These are phyloP conservation scores for Murraya koenigii DNA, from an alignment of 345 rosid genomes.

Conservation along the genomic window DNA sequence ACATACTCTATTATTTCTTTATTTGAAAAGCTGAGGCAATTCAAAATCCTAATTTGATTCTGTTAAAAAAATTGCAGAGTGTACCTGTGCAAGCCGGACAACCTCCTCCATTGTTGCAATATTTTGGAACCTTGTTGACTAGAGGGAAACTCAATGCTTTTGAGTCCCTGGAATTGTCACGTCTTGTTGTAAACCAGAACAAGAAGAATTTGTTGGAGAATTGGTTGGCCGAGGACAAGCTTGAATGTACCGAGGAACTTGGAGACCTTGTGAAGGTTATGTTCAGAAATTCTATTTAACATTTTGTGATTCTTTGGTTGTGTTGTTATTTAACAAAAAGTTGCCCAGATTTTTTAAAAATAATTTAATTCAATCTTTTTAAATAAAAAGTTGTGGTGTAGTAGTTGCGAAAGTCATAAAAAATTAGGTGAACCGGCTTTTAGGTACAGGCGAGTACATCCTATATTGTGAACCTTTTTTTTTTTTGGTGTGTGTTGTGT, in stretches of 20 bases:
- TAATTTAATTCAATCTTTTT: too few relatives aligned
- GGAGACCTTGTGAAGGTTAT: slow-evolving; percentile 98
- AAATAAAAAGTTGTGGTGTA: too few relatives aligned
- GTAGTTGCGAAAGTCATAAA: too few relatives aligned
- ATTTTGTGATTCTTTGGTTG: neutral
- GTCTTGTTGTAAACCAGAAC: slow-evolving; percentile 97
- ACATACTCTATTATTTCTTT: too few relatives aligned
- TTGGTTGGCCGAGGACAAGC: slow-evolving; percentile 97
- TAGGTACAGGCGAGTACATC: too few relatives aligned
- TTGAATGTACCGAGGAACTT: slow-evolving; percentile 97
- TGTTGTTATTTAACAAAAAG: neutral
- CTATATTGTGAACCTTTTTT: too few relatives aligned
- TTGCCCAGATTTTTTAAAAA: too few relatives aligned
- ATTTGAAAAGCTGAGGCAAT: too few relatives aligned
- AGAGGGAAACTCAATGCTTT: slow-evolving; percentile 95
- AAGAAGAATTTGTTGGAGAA: slow-evolving; percentile 93
- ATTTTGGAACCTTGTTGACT: slow-evolving; percentile 92
- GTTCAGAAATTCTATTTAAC: neutral
- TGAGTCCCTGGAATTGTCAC: slow-evolving; percentile 95
- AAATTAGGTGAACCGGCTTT: too few relatives aligned
- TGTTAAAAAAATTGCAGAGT: slow-evolving; percentile 48
- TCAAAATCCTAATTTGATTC: neutral
- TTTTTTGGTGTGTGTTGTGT: too few relatives aligned
- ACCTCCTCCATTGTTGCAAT: slow-evolving; percentile 95
- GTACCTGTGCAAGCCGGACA: slow-evolving; percentile 99